Evolutionary conservation across 768 basidiomycete genomes (phyloP), one percentile per base, ranked within the genome.

Genomic region (Amanita subjunquillea): DNA sequence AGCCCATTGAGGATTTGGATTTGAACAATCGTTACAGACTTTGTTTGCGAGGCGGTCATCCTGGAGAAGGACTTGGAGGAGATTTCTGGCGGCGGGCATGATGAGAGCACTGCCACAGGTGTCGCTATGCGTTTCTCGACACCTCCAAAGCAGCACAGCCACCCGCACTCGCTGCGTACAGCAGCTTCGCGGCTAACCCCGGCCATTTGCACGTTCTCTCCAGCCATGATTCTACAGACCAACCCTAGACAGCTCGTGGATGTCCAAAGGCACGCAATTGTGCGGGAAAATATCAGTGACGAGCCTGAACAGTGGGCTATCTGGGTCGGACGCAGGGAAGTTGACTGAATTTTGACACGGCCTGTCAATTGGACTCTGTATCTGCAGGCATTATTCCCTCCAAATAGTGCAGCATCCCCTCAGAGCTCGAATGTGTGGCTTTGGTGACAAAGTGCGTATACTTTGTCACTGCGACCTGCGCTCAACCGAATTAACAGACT

Each of bases 1-100:
- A n/a, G 91, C 90, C 93, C 93, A 97, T 64, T 95, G 93, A 0
- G 93, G 93, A 62, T 91, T 89, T n/a, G 88, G 92, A 55, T 87
- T 91, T 8, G 70, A 67, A 61, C 92, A 96, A 64, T 95, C 92
- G 12, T 78, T 75, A 64, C 92, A 96, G 40, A 71, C 58, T 68
- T 82, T 85, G 72, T 96, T 94, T 30, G 73, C 72, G 56, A 87
- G 72, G 54, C 81, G 84, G 41, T 84, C 82, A 44, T 79, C 78
- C 56, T 79, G 83, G 63, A 81, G 76, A 62, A 95, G 83, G 30
- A 85, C 84, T 58, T 80, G 79, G 12, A 95, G 81, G 30, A 77
- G 74, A 57, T 82, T 83, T 64, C 81, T 87, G 25, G 83, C 82
- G 39, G 77, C 73, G 37, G 70, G 60, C 75, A 77, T 77, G 58